phyloP scores from a whole-genome alignment of 768 basidiomycete species.

The Fistulinella prunicolor region DNA sequence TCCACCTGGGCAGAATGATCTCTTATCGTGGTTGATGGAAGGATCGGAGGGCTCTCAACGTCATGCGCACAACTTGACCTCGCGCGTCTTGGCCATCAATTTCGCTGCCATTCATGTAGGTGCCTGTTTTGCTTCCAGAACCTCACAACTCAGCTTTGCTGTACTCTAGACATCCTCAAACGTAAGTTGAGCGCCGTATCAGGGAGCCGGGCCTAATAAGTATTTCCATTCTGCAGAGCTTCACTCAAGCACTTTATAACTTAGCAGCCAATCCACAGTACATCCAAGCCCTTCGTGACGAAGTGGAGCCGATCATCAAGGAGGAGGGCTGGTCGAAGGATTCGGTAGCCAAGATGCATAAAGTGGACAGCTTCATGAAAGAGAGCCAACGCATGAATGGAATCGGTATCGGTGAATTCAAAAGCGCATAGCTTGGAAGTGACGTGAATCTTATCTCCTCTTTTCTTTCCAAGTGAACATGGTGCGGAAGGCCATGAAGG shows the following conservation, averaged over 20 bases:
- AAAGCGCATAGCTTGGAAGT: not conserved
- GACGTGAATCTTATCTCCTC: not conserved
- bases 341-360: conserved; percentile 15
- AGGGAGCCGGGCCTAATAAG: not conserved
- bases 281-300: conserved; percentile 13
- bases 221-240: not conserved
- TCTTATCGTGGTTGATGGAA: conserved; percentile 34
- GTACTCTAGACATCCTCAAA: conserved; percentile 8
- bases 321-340: conserved; percentile 20
- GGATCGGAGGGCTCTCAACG: conserved; percentile 16
- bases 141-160: not conserved
- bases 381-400: conserved; percentile 31
- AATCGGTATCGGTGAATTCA: conserved; percentile 20
- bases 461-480: conserved; percentile 2
- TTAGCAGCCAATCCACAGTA: conserved; percentile 16
- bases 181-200: not conserved
- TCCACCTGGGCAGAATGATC: conserved; percentile 25
- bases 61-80: conserved; percentile 20
- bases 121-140: not conserved
- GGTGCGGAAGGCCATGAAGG: conserved; percentile 9
- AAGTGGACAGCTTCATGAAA: conserved; percentile 19
- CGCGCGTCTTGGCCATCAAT: conserved; percentile 14
- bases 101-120: conserved; percentile 24
- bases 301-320: conserved; percentile 10
- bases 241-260: conserved; percentile 8